Conservation (phyloP, 2,329 filamentous ascomycete genomes). For the Aspergillus sp. region DNA sequence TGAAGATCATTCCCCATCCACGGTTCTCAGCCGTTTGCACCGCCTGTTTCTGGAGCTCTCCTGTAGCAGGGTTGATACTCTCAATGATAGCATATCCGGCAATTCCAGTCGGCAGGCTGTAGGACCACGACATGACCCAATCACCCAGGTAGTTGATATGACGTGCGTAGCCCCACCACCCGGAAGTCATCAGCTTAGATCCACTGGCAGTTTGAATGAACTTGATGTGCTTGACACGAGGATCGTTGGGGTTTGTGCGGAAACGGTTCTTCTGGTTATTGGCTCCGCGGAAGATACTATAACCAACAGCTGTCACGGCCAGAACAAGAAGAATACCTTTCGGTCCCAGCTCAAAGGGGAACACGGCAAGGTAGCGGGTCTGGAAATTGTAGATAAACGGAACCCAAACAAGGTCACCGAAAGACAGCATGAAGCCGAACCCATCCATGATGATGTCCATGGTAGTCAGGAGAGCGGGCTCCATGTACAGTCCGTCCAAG, state of each 20-base stretch:
- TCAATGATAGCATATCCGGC: constrained; percentile 73
- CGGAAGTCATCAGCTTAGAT: constrained; percentile 75
- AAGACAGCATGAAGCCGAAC: constrained; percentile 92
- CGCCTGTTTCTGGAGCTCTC: constrained; percentile 67
- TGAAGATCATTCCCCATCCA: constrained; percentile 83
- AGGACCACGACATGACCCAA: constrained; percentile 91
- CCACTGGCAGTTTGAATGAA: constrained; percentile 83
- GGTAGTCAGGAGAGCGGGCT: constrained; percentile 83
- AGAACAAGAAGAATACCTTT: constrained; percentile 63
- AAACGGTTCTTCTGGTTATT: constrained; percentile 96
- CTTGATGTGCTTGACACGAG: constrained; percentile 72
- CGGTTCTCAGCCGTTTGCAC: constrained; percentile 70
- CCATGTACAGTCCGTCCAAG: constrained; percentile 81
- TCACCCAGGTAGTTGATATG: constrained; percentile 97
- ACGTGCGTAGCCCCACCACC: constrained; percentile 89
- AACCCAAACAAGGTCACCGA: constrained; percentile 90
- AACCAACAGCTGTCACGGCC: constrained; percentile 68
- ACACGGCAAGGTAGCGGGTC: constrained; percentile 76
- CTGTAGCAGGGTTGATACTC: constrained; percentile 46
- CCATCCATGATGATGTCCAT: constrained; percentile 93
- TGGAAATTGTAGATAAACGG: constrained; percentile 86
- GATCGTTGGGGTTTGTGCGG: constrained; percentile 80
- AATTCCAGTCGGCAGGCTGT: constrained; percentile 79
- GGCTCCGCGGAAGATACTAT: constrained; percentile 86
- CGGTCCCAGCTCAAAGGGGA: constrained; percentile 75